Percentiles rank a stretch among this genome's conserved stretches.
These are phyloP conservation scores for Talaromyces thailandensis DNA, from an alignment of 495 filamentous ascomycete genomes.

Conservation along the genomic window DNA sequence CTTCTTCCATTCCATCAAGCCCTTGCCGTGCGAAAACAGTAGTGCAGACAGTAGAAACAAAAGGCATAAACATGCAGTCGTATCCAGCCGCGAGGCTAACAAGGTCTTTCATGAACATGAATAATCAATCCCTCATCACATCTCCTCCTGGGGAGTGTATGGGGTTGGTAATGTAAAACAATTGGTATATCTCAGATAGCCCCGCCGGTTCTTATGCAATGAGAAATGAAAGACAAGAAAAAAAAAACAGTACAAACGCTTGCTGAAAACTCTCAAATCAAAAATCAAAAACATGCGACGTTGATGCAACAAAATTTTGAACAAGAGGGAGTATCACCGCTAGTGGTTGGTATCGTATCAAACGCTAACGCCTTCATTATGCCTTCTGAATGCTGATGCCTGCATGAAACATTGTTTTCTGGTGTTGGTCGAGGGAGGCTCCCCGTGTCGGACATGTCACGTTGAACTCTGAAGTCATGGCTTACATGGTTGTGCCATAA, in stretches of 20 bases:
- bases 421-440: background rate
- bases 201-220: slow-evolving; percentile 46
- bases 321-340: slow-evolving; percentile 42
- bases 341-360: slow-evolving; percentile 28
- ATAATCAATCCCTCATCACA: slow-evolving; percentile 14
- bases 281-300: slow-evolving; percentile 21
- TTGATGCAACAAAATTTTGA: slow-evolving; percentile 28
- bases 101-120: slow-evolving; percentile 45
- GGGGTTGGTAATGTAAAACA: slow-evolving; percentile 7
- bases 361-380: slow-evolving; percentile 42
- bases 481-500: slow-evolving; percentile 51
- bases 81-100: slow-evolving; percentile 53
- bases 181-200: slow-evolving; percentile 34
- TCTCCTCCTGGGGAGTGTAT: slow-evolving; percentile 9
- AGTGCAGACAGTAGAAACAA: slow-evolving; percentile 31
- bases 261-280: slow-evolving; percentile 20
- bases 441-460: background rate
- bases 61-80: slow-evolving; percentile 37
- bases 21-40: slow-evolving; percentile 3
- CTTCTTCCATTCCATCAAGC: slow-evolving; percentile 17
- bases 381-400: slow-evolving; percentile 30
- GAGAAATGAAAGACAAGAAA: slow-evolving; percentile 10
- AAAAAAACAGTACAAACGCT: slow-evolving; percentile 18
- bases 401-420: slow-evolving; percentile 13
- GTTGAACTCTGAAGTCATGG: background rate